Percentiles rank a stretch among this genome's conserved stretches.
These are phyloP conservation scores for Wallacemonas collosoma DNA, from an alignment of 208 protist genomes.

Conservation along the genomic window DNA sequence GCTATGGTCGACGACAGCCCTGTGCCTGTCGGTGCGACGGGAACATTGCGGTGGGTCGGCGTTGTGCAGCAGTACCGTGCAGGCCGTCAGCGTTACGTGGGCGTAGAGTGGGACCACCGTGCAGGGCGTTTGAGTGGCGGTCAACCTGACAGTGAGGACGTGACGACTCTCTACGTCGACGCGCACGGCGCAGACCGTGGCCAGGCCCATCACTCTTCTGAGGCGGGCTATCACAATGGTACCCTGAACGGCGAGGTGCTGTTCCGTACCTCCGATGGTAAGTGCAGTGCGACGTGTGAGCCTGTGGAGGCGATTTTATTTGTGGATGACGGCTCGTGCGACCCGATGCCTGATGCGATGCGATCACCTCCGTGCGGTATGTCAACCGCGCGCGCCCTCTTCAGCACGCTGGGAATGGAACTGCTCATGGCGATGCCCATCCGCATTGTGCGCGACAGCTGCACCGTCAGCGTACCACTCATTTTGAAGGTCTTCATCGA, in stretches of 20 bases:
- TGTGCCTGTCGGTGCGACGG: conserved; percentile 7
- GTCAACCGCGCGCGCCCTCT: neutral
- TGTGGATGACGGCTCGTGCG: neutral
- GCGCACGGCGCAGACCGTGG: neutral
- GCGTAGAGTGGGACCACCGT: conserved; percentile 46
- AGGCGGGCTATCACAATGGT: conserved; percentile 16
- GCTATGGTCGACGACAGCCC: neutral
- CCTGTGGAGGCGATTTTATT: neutral
- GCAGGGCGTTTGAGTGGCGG: conserved; percentile 1
- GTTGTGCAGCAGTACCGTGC: conserved; percentile 37
- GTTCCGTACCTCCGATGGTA: conserved; percentile 16
- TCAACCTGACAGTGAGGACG: neutral
- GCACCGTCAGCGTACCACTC: conserved; percentile 1
- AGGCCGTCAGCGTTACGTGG: conserved; percentile 40
- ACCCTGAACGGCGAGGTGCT: conserved; percentile 32
- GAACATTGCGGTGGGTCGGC: conserved; percentile 56
- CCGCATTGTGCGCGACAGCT: neutral
- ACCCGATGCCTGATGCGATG: neutral
- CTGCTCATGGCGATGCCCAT: neutral
- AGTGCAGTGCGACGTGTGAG: conserved; percentile 1
- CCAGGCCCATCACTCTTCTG: neutral
- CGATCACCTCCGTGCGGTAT: neutral
- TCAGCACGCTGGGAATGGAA: neutral
- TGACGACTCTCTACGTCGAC: conserved; percentile 6
- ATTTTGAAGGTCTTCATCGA: neutral